Conservation (phyloP, 2,329 filamentous ascomycete genomes). For the Thelonectria olida region DNA sequence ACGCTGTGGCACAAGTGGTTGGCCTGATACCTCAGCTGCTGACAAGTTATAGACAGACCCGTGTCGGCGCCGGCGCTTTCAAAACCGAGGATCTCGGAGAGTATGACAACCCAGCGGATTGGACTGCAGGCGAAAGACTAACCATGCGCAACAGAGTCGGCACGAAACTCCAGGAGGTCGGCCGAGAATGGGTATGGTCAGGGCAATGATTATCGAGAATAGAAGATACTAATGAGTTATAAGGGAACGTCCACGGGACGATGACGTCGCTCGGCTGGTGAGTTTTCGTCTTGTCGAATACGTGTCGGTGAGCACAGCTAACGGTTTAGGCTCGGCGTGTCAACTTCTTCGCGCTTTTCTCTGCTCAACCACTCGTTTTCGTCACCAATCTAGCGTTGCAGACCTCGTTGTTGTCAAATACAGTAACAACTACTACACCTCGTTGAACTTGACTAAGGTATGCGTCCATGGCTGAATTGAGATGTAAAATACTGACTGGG, state of each 20-base stretch:
- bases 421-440: constrained; percentile 2
- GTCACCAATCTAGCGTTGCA: too few relatives aligned
- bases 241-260: constrained; percentile 18
- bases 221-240: background rate
- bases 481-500: too few relatives aligned
- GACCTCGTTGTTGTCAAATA: constrained; percentile 11
- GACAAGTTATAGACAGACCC: constrained; percentile 59
- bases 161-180: constrained; percentile 5
- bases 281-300: too few relatives aligned
- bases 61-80: constrained; percentile 68
- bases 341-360: too few relatives aligned
- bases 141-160: constrained; percentile 5
- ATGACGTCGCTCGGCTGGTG: constrained; percentile 16
- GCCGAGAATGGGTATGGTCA: constrained; percentile 6
- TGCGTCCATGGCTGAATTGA: background rate
- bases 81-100: constrained; percentile 64
- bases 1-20: too few relatives aligned
- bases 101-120: too few relatives aligned
- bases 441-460: constrained; percentile 10
- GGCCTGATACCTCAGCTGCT: too few relatives aligned
- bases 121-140: too few relatives aligned
- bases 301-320: too few relatives aligned
- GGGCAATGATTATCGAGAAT: too few relatives aligned
- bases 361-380: too few relatives aligned
- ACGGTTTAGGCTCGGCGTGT: too few relatives aligned